Evolutionary conservation across 805 yeast genomes (phyloP).

Genomic region (Hanseniaspora singularis): DNA sequence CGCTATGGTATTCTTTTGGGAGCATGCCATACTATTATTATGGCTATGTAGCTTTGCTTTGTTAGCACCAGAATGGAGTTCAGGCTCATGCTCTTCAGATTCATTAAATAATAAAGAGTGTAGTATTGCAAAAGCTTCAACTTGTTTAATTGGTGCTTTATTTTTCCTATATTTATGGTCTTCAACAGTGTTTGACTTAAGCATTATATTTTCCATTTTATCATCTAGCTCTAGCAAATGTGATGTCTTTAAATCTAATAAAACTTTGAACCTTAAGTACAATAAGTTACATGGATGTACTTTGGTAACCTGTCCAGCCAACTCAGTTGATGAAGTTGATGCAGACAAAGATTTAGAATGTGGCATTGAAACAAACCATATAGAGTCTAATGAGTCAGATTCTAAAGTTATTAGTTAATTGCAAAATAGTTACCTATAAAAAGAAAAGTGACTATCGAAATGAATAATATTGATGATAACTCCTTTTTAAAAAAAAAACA

Average conservation of each 20-base stretch:
- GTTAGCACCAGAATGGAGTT: constrained; percentile 25
- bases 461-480: too few species aligned
- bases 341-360: neutral
- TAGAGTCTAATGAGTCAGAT: too few species aligned
- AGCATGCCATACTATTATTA: constrained; percentile 23
- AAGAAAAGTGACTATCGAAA: too few species aligned
- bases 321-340: neutral
- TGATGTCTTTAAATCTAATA: constrained; percentile 1
- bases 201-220: neutral
- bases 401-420: too few species aligned
- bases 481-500: too few species aligned
- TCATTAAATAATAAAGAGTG: constrained; percentile 21
- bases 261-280: neutral
- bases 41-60: constrained; percentile 30
- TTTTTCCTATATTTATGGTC: constrained; percentile 22
- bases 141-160: constrained; percentile 27
- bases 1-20: constrained; percentile 24
- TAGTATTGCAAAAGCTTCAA: constrained; percentile 25
- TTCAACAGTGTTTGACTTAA: neutral
- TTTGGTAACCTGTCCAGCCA: neutral
- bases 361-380: neutral
- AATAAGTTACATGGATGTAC: constrained; percentile 4
- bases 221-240: neutral
- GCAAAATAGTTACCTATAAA: too few species aligned
- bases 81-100: constrained; percentile 24